phyloP scores from a whole-genome alignment of 305 asterid species.

The Galium porrigens region DNA sequence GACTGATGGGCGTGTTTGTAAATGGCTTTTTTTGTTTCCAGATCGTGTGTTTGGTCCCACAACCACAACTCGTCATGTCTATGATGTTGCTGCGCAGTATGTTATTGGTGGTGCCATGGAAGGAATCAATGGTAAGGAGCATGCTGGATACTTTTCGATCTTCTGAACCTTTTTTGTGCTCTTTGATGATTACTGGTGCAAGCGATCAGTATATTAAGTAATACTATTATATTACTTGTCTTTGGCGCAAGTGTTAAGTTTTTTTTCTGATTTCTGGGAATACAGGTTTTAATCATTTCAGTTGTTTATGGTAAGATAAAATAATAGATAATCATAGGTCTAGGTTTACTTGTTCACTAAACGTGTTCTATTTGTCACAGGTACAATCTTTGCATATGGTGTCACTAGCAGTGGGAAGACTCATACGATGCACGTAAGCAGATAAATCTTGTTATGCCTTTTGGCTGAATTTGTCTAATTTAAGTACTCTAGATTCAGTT shows the following conservation, averaged over 20 bases:
- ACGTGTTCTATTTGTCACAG: slow-evolving; percentile 23
- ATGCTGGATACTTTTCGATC: neutral
- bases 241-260: neutral
- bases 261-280: neutral
- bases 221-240: too few species aligned
- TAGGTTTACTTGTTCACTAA: neutral
- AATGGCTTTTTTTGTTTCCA: slow-evolving; percentile 19
- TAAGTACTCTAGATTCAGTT: neutral
- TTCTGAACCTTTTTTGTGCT: neutral
- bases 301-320: neutral
- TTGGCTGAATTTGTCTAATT: neutral
- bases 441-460: slow-evolving; percentile 13
- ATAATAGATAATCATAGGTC: neutral
- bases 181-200: neutral
- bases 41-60: slow-evolving; percentile 99
- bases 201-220: neutral
- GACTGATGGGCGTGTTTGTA: slow-evolving; percentile 10
- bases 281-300: neutral
- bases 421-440: slow-evolving; percentile 97
- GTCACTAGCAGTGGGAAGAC: slow-evolving; percentile 99
- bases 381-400: slow-evolving; percentile 95
- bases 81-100: slow-evolving; percentile 91
- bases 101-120: slow-evolving; percentile 86
- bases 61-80: slow-evolving; percentile 96
- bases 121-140: slow-evolving; percentile 69